phyloP scores from a whole-genome alignment of 1,284 basidiomycete genomes.

The Ganoderma meredithae region DNA sequence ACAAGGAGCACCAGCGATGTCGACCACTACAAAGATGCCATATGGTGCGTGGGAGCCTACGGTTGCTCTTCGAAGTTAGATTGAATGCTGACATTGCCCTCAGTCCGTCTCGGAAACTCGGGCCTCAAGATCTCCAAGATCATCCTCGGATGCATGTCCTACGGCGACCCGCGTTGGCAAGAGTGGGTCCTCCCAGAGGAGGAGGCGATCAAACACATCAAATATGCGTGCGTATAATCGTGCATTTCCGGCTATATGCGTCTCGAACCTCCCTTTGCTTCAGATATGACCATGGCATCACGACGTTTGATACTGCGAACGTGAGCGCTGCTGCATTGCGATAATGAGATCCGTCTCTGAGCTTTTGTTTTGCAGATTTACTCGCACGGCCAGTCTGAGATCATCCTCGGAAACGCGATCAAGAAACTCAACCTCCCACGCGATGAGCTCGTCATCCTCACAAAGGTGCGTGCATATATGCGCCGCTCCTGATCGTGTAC shows the following conservation, averaged over 20 bases:
- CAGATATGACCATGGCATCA: constrained; percentile 51
- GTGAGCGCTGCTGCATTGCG: constrained; percentile 29
- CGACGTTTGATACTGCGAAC: constrained; percentile 60
- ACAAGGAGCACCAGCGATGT: neutral
- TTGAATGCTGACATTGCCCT: neutral
- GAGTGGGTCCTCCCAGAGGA: constrained; percentile 51
- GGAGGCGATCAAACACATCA: constrained; percentile 48
- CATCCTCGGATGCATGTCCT: constrained; percentile 54
- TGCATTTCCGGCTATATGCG: neutral
- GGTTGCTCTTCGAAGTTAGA: too few relatives aligned
- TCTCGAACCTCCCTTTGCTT: neutral
- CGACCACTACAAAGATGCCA: constrained; percentile 5
- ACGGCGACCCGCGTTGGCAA: constrained; percentile 46
- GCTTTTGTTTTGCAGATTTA: constrained; percentile 26
- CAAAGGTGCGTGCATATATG: constrained; percentile 56
- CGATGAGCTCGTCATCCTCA: constrained; percentile 80
- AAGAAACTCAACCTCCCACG: constrained; percentile 75
- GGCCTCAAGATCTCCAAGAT: constrained; percentile 54
- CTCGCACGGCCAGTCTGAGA: constrained; percentile 71
- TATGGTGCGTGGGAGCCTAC: constrained; percentile 16
- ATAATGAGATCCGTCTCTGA: neutral
- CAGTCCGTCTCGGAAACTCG: constrained; percentile 53
- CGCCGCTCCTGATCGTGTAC: neutral
- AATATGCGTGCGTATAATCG: constrained; percentile 41
- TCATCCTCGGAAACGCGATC: constrained; percentile 82